These are phyloP conservation scores for Cystobasidiaceae sp. DNA, from an alignment of 1,284 basidiomycete genomes.

Conservation along the genomic window DNA sequence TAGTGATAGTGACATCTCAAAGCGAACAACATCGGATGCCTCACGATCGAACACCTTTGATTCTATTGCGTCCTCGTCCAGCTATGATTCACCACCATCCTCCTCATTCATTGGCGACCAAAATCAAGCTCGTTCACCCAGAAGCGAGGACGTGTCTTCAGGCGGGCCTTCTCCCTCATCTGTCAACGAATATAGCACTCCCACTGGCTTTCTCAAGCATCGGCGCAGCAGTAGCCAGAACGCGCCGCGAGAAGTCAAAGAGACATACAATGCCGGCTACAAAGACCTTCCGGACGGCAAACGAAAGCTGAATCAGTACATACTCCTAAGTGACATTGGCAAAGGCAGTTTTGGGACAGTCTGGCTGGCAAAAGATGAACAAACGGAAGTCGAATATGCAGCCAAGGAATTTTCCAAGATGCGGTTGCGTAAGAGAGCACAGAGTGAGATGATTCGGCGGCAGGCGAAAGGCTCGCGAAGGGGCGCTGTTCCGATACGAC, in stretches of 20 bases:
- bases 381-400: slow-evolving; percentile 39
- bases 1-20: slow-evolving; percentile 39
- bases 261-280: slow-evolving; percentile 41
- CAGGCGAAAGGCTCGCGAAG: slow-evolving; percentile 14
- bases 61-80: neutral
- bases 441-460: slow-evolving; percentile 29
- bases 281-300: slow-evolving; percentile 36
- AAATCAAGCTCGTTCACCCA: neutral
- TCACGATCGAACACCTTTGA: slow-evolving; percentile 33
- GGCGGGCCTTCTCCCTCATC: slow-evolving; percentile 22
- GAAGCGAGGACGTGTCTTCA: neutral
- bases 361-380: slow-evolving; percentile 38
- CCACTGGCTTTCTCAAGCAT: slow-evolving; percentile 31
- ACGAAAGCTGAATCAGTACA: slow-evolving; percentile 41
- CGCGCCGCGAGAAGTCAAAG: slow-evolving; percentile 32
- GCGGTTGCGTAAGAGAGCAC: slow-evolving; percentile 33
- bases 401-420: slow-evolving; percentile 43
- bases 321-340: slow-evolving; percentile 34
- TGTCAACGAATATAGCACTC: slow-evolving; percentile 23
- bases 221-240: slow-evolving; percentile 28
- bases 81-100: slow-evolving; percentile 7
- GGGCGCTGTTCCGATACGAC: slow-evolving; percentile 16
- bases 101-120: neutral
- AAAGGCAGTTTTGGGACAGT: slow-evolving; percentile 41
- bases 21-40: slow-evolving; percentile 31